These are phyloP conservation scores for Boletus vermiculosoides DNA, from an alignment of 768 basidiomycete genomes.

Conservation along the genomic window DNA sequence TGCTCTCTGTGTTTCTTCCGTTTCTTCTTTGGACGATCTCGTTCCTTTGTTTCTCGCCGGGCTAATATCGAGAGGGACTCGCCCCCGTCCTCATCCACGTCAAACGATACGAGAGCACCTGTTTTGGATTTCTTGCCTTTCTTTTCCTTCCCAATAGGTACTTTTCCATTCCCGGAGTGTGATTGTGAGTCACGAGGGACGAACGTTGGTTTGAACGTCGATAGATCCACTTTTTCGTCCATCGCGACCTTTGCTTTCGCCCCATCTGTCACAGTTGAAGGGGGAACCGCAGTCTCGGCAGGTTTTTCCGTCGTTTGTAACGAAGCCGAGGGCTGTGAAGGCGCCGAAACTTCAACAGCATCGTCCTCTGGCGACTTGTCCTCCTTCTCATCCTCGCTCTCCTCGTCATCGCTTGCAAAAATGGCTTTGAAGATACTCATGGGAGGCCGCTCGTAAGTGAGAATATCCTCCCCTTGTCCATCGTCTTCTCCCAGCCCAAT, in stretches of 20 bases:
- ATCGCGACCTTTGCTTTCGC: neutral
- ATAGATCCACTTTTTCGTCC: constrained; percentile 45
- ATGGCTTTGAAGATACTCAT: constrained; percentile 98
- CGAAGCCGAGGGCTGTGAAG: constrained; percentile 13
- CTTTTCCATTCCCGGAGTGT: constrained; percentile 45
- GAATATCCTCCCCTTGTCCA: constrained; percentile 78
- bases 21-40: constrained; percentile 42
- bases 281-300: neutral
- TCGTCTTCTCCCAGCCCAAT: constrained; percentile 93
- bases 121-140: constrained; percentile 47
- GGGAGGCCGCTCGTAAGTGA: constrained; percentile 84
- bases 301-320: neutral
- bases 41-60: constrained; percentile 35
- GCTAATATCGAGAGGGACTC: constrained; percentile 33
- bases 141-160: constrained; percentile 45
- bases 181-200: constrained; percentile 48
- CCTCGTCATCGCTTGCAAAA: constrained; percentile 93
- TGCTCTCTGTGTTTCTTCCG: constrained; percentile 38
- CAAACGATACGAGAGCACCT: constrained; percentile 67
- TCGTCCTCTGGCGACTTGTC: constrained; percentile 24
- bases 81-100: constrained; percentile 63
- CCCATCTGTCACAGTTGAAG: neutral
- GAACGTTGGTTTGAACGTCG: constrained; percentile 89
- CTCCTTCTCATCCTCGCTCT: constrained; percentile 64
- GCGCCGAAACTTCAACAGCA: neutral